Evolutionary conservation across 2,329 filamentous ascomycete genomes (phyloP).

Genomic region (Helicocarpus griseus): DNA sequence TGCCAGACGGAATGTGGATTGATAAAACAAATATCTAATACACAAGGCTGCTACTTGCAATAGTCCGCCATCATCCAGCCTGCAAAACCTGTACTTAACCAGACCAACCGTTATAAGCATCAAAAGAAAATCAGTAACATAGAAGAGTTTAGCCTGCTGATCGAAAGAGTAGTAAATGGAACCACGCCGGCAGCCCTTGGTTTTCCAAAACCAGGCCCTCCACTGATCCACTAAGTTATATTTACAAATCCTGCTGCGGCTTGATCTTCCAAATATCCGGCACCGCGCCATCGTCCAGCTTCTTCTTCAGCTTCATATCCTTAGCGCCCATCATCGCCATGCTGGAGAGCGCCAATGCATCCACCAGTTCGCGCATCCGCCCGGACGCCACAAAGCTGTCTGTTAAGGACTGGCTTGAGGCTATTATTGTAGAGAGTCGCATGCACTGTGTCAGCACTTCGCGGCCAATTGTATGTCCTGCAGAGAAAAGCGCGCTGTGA

Average conservation of each 20-base stretch:
- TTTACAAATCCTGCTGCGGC: slow-evolving; percentile 9
- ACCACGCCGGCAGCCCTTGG: too few relatives aligned
- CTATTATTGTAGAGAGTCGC: slow-evolving; percentile 73
- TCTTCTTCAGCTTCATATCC: slow-evolving; percentile 26
- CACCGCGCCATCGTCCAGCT: slow-evolving; percentile 24
- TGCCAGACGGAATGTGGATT: too few relatives aligned
- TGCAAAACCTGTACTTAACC: background rate
- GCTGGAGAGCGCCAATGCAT: slow-evolving; percentile 66
- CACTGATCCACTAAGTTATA: background rate
- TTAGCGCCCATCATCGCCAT: slow-evolving; percentile 48
- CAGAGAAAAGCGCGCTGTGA: slow-evolving; percentile 68
- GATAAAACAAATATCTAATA: background rate
- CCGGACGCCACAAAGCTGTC: slow-evolving; percentile 53
- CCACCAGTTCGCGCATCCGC: slow-evolving; percentile 66
- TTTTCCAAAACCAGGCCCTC: background rate
- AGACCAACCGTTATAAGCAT: background rate
- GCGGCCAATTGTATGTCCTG: slow-evolving; percentile 62
- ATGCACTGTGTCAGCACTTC: slow-evolving; percentile 75
- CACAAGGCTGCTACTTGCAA: background rate
- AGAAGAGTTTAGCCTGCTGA: background rate
- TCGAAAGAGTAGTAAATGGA: background rate
- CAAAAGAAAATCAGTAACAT: background rate
- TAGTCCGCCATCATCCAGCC: background rate
- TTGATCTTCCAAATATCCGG: slow-evolving; percentile 21
- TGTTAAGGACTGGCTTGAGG: slow-evolving; percentile 57